Percentiles rank a stretch among this genome's conserved stretches.
These are phyloP conservation scores for Davidsoniella virescens DNA, from an alignment of 2,329 filamentous ascomycete species.

Conservation along the genomic window DNA sequence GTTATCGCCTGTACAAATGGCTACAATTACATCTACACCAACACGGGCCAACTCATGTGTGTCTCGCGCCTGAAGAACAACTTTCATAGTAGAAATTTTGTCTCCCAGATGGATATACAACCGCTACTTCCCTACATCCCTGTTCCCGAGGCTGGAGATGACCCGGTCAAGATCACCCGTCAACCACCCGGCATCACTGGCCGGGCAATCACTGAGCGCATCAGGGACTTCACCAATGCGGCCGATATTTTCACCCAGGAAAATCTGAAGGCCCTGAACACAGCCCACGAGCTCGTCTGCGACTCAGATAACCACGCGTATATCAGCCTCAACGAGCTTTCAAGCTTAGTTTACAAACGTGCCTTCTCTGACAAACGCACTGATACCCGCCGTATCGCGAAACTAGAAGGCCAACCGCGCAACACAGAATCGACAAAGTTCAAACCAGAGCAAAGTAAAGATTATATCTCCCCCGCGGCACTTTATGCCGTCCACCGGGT, in stretches of 20 bases:
- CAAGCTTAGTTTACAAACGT: conserved; percentile 14
- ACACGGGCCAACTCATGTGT: conserved; percentile 33
- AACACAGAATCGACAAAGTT: neutral
- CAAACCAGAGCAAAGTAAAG: neutral
- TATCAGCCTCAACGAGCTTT: conserved; percentile 35
- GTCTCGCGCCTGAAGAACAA: conserved; percentile 26
- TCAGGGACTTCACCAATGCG: conserved; percentile 28
- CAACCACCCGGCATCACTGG: conserved; percentile 30
- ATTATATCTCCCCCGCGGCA: conserved; percentile 25
- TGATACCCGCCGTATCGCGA: neutral
- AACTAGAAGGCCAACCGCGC: neutral
- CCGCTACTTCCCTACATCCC: conserved; percentile 18
- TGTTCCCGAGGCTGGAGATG: neutral
- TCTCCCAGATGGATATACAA: conserved; percentile 24
- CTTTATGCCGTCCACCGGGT: conserved; percentile 57
- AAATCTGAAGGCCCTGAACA: conserved; percentile 32
- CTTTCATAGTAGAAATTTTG: conserved; percentile 35
- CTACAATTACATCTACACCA: conserved; percentile 37
- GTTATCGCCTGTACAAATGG: conserved; percentile 35
- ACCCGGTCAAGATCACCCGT: conserved; percentile 10
- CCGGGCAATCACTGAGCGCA: conserved; percentile 28
- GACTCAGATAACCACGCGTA: conserved; percentile 24
- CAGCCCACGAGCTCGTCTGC: conserved; percentile 26
- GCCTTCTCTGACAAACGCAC: no score
- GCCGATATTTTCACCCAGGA: conserved; percentile 30